Evolutionary conservation across 2,329 filamentous ascomycete species (phyloP), one percentile per base, ranked within the genome.

Genomic region (Sclerotinia sclerotiorum): DNA sequence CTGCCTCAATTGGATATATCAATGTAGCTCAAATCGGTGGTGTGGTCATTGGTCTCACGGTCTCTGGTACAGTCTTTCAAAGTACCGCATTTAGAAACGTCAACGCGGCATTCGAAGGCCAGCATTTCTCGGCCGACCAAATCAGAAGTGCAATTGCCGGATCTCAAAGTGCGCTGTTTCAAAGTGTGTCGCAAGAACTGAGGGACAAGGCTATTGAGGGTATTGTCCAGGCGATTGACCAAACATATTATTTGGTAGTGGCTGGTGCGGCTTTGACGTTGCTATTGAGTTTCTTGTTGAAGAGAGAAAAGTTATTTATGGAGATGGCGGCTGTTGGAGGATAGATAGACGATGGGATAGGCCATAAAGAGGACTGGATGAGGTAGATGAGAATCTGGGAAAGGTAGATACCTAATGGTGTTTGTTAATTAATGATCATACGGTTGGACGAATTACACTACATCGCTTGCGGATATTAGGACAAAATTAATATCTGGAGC

Each of bases 21-120:
- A 79, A 76, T 35, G 70, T 76, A 27, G 76, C 74, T 5, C 79
- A 80, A 63, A 71, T 79, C 11, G 74, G 73, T 4, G 75, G 75
- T 35, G 72, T 74, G 8, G 73, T 77, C 10, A 75, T 80, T 56
- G 74, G 75, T 1, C 71, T 80, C 5, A 72, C 75, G 3, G 79
- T 80, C 39, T 76, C 78, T 5, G 77, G 77, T 24, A 69, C 72
- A 0, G 74, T 79, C 8, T 81, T 79, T 72, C 75, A 80, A 66
- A 79, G 76, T 60, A 68, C 70, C 19, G 73, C 76, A 0, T 71
- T 76, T 32, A 72, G 69, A 2, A 74, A 75, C 21, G 70, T 81
- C 21, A 67, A 60, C 1, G 57, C 64, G 8, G 68, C 73, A 5
- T 61, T 78, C 5, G 67, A 60, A 2, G 70, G 71, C 4, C 55